Conservation (phyloP, 2,329 filamentous ascomycete species). For the Botrytis aclada region DNA sequence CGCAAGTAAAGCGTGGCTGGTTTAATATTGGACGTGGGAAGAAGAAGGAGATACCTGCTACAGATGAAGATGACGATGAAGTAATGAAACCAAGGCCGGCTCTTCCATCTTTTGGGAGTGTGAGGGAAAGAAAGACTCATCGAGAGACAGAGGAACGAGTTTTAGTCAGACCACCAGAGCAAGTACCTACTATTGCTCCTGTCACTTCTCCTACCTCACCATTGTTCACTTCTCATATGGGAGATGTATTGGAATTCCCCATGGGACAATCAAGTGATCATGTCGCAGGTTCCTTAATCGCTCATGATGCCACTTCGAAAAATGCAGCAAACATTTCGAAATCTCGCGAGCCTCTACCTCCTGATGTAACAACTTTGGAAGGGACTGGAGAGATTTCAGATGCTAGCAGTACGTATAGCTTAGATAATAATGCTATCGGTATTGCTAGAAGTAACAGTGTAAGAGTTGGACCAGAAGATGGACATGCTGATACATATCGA, state of each 20-base stretch:
- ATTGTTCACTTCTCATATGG: conserved; percentile 27
- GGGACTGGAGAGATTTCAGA: conserved; percentile 62
- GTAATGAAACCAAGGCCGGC: conserved; percentile 72
- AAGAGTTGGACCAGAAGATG: conserved; percentile 26
- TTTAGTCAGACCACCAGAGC: conserved; percentile 53
- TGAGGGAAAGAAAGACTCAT: conserved; percentile 60
- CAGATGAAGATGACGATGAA: conserved; percentile 64
- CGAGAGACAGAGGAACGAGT: conserved; percentile 55
- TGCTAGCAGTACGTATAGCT: conserved; percentile 43
- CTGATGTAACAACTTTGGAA: conserved; percentile 68
- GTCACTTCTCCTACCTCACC: conserved; percentile 31
- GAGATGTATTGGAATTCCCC: conserved; percentile 26
- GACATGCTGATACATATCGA: conserved; percentile 22
- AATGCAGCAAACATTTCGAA: conserved; percentile 56
- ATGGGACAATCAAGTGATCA: conserved; percentile 55
- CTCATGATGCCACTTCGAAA: conserved; percentile 52
- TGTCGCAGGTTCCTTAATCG: conserved; percentile 53
- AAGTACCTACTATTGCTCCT: conserved; percentile 29
- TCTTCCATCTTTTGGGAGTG: conserved; percentile 71
- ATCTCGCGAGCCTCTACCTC: conserved; percentile 63
- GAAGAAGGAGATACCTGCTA: conserved; percentile 46
- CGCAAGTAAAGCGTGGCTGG: conserved; percentile 49
- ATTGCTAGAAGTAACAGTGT: conserved; percentile 23
- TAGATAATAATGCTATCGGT: conserved; percentile 22
- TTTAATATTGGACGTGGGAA: conserved; percentile 50